phyloP scores from a whole-genome alignment of 148 eudicot species.

The Nepenthes gracilis region DNA sequence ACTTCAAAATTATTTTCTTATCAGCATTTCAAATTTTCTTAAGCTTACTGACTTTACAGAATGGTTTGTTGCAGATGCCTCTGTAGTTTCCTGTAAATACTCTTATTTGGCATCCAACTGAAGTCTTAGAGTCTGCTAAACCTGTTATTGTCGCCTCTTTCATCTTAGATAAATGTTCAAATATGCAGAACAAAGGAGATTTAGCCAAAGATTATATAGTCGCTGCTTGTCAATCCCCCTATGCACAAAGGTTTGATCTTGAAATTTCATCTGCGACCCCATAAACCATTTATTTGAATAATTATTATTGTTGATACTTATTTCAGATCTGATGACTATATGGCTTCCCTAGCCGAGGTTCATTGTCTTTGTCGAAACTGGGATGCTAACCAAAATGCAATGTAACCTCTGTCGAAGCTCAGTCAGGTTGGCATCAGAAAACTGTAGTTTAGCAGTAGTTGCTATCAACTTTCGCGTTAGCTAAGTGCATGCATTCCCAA shows the following conservation, averaged over 20 bases:
- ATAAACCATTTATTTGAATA: not conserved
- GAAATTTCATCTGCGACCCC: not conserved
- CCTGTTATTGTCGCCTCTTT: not conserved
- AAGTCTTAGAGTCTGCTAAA: not conserved
- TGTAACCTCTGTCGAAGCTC: not conserved
- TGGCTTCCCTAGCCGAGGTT: slow-evolving; percentile 82
- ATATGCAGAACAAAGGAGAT: slow-evolving; percentile 43
- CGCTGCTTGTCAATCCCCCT: slow-evolving; percentile 56
- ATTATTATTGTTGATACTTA: not conserved
- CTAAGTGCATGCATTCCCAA: too few species aligned
- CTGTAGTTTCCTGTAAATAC: not conserved
- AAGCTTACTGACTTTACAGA: too few species aligned
- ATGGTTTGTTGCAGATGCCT: not conserved
- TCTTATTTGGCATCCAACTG: not conserved
- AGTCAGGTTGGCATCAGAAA: too few species aligned
- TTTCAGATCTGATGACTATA: slow-evolving; percentile 85
- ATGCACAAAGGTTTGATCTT: slow-evolving; percentile 54
- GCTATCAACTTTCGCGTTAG: too few species aligned
- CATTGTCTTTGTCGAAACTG: slow-evolving; percentile 76
- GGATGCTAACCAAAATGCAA: slow-evolving; percentile 6
- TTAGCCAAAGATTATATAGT: slow-evolving; percentile 52
- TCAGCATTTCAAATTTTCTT: too few species aligned
- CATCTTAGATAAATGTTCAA: not conserved
- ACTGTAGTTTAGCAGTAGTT: too few species aligned
- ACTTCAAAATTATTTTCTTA: too few species aligned